Evolutionary conservation across 169 alveolate genomes (phyloP), one percentile per base, ranked within the genome.

Genomic region (Plasmodium cynomolgi): DNA sequence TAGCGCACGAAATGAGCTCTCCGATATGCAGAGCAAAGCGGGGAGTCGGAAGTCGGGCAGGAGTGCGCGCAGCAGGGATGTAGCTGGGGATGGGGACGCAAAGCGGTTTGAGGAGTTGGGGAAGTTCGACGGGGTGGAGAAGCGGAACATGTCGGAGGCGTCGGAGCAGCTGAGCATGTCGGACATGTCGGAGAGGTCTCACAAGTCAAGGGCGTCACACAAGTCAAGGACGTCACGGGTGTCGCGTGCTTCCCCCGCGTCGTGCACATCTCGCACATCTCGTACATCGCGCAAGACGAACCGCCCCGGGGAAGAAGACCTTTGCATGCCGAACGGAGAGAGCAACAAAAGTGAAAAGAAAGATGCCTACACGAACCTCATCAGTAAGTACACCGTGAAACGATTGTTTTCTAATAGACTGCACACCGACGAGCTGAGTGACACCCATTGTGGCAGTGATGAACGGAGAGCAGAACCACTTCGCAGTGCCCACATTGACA

Each of bases 341-440:
- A 34, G 26, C 47, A 62, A 83, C 29, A 83, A 83, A 29, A 83
- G 31, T 7, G 73, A 68, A 6, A 62, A 68, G 13, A 62, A 34
- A 20, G 82, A 68, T 17, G 8, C 33, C 23, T 83, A 68, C 73
- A n/a, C 50, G 6, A 83, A 83, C 50, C 34, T 83, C 6, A 68
- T 62, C 17, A 83, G 82, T 20, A 83, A n/a, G 44, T 83, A 83
- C 47, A 83, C 81, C 29, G 62, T 62, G 2, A 83, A 83, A 17
- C 33, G 82, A 7, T 39, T 83, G 44, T 62, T 83, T 62, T 83
- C 92, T 23, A 83, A 58, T 37, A 83, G 72, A 39, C 41, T 20
- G 37, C 50, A 33, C 47, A 34, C 44, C n/a, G 73, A 83, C 41
- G 58, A 81, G 58, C 5, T 47, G 62, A 15, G 31, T 47, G 77